phyloP scores from a whole-genome alignment of 2,329 filamentous ascomycete genomes.

The Colletotrichum karsti region DNA sequence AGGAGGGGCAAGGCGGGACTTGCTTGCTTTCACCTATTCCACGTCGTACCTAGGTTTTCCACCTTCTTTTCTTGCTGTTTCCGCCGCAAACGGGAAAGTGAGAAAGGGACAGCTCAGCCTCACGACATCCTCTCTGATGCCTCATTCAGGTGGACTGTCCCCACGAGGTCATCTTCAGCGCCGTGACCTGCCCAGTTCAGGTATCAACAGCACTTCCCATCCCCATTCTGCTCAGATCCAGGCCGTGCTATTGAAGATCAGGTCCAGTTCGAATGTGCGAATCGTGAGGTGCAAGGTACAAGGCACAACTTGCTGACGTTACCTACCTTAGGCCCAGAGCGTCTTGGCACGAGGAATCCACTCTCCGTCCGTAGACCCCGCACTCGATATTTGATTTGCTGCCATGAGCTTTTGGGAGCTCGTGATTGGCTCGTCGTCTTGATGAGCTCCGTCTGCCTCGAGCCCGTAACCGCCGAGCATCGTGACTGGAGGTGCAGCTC shows the following conservation, averaged over 20 bases:
- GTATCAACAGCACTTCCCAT: too few relatives aligned
- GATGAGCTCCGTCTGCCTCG: conserved; percentile 10
- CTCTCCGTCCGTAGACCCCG: neutral
- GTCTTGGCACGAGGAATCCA: conserved; percentile 8
- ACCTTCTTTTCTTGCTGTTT: neutral
- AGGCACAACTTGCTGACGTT: neutral
- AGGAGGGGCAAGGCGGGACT: neutral
- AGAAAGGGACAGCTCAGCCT: neutral
- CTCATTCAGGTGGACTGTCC: too few relatives aligned
- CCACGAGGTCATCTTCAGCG: neutral
- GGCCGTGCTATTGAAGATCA: too few relatives aligned
- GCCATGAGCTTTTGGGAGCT: neutral
- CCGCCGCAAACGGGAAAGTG: conserved; percentile 11
- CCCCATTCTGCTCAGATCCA: too few relatives aligned
- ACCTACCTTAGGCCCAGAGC: conserved; percentile 20
- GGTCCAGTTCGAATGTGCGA: too few relatives aligned
- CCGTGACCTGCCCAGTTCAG: neutral
- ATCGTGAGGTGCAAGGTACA: neutral
- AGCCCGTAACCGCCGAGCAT: conserved; percentile 24
- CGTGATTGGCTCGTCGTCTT: conserved; percentile 4
- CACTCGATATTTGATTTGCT: conserved; percentile 23
- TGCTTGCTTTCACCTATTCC: too few relatives aligned
- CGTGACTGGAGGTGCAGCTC: conserved; percentile 26
- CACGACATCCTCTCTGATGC: too few relatives aligned
- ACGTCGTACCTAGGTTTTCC: too few relatives aligned